These are phyloP conservation scores for Annulohypoxylon bovei DNA, from an alignment of 495 filamentous ascomycete species.

Conservation along the genomic window DNA sequence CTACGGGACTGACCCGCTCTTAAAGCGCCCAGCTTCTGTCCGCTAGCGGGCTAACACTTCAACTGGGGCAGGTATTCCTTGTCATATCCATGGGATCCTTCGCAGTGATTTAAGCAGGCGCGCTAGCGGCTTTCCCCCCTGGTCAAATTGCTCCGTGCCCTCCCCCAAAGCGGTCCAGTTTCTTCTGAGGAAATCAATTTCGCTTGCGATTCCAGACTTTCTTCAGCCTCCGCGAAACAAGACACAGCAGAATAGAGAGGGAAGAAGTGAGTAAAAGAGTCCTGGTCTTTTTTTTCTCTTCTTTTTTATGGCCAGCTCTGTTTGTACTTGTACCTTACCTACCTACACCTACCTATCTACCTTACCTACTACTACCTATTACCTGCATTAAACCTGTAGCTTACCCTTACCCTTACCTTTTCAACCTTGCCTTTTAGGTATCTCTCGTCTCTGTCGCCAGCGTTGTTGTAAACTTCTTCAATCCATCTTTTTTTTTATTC, in stretches of 20 bases:
- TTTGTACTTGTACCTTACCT: slow-evolving; percentile 13
- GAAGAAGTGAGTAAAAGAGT: not conserved
- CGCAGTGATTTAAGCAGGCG: slow-evolving; percentile 33
- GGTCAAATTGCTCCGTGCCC: slow-evolving; percentile 42
- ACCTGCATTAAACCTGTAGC: not conserved
- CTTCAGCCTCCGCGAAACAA: slow-evolving; percentile 43
- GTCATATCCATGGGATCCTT: slow-evolving; percentile 19
- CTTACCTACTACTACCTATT: not conserved
- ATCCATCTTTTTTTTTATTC: slow-evolving; percentile 19
- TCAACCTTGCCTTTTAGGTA: not conserved
- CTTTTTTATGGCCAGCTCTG: slow-evolving; percentile 7
- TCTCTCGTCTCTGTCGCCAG: slow-evolving; percentile 6
- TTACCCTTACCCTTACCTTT: not conserved
- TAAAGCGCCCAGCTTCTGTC: slow-evolving; percentile 32
- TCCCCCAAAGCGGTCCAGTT: slow-evolving; percentile 53
- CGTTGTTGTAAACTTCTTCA: slow-evolving; percentile 9
- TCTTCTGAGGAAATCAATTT: slow-evolving; percentile 58
- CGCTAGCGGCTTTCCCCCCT: slow-evolving; percentile 38
- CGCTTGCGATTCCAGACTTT: slow-evolving; percentile 58
- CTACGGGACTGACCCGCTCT: slow-evolving; percentile 8
- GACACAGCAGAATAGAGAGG: slow-evolving; percentile 16
- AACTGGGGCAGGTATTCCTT: slow-evolving; percentile 23
- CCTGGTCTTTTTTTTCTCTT: slow-evolving; percentile 2
- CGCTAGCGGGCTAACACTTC: slow-evolving; percentile 24
- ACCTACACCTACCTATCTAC: not conserved